Evolutionary conservation across 176 grass and related monocot species (phyloP).

Genomic region (Metroxylon sagu): DNA sequence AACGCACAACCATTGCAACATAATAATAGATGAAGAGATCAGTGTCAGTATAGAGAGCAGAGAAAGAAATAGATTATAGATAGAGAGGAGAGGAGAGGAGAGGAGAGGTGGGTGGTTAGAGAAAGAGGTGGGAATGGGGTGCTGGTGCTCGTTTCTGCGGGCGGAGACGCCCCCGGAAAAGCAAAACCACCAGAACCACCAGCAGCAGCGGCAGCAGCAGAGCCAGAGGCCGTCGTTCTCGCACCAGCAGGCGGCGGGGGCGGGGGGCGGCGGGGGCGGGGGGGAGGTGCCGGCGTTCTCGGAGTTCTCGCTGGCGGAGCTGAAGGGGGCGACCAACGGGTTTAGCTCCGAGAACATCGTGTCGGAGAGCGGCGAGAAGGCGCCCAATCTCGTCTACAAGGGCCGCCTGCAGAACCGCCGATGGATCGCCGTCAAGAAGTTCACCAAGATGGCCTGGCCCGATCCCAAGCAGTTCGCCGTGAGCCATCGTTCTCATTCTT

Average conservation of each 20-base stretch:
- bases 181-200: conserved; percentile 16
- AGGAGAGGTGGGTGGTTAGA: no score
- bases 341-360: conserved; percentile 70
- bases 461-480: conserved; percentile 97
- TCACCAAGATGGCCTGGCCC: conserved; percentile 77
- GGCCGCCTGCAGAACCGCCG: conserved; percentile 39
- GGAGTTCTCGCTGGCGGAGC: conserved; percentile 71
- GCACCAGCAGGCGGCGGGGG: background rate
- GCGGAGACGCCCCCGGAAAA: conserved; percentile 48
- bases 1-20: no score
- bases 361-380: conserved; percentile 91
- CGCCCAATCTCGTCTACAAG: conserved; percentile 88
- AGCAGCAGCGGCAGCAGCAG: background rate
- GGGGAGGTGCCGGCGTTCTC: conserved; percentile 34
- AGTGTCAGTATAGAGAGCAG: no score
- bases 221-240: conserved; percentile 5
- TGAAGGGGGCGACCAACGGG: conserved; percentile 56
- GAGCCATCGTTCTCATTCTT: conserved; percentile 6
- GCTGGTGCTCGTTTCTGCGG: conserved; percentile 56
- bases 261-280: background rate
- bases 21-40: no score
- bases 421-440: conserved; percentile 97
- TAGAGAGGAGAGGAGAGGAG: no score
- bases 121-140: conserved; percentile 41
- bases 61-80: no score